A percentile compares a stretch with the other conserved stretches of the same genome.
Evolutionary conservation across 2,329 filamentous ascomycete genomes (phyloP).

Genomic region (Fusarium caatingaense): DNA sequence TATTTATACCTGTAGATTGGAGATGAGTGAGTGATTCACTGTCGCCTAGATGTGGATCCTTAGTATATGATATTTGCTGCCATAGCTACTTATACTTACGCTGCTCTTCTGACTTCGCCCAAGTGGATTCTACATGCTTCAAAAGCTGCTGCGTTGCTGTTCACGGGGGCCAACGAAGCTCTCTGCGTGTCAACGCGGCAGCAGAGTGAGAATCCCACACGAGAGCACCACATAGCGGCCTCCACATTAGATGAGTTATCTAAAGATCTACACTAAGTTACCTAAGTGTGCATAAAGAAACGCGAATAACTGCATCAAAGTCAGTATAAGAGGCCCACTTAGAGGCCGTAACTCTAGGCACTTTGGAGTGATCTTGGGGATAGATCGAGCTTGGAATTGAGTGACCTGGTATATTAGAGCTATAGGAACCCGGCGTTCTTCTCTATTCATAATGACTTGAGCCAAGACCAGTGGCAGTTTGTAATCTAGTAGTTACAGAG

Average conservation of each 20-base stretch:
- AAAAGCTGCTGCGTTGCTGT: slow-evolving; percentile 6
- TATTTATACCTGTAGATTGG: background rate
- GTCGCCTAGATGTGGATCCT: too few relatives aligned
- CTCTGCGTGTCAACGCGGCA: slow-evolving; percentile 6
- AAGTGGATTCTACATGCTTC: background rate
- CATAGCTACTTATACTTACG: background rate
- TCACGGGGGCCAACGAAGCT: background rate
- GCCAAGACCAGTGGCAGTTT: background rate
- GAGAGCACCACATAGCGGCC: background rate
- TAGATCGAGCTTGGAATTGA: slow-evolving; percentile 32
- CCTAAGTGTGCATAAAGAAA: background rate
- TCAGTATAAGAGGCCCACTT: background rate
- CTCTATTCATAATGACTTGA: background rate
- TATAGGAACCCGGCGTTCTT: background rate
- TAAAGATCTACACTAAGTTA: background rate
- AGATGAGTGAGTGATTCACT: background rate
- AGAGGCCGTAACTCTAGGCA: background rate
- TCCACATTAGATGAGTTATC: background rate
- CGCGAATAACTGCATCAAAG: background rate
- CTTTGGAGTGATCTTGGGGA: slow-evolving; percentile 6
- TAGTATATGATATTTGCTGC: background rate
- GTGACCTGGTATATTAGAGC: slow-evolving; percentile 32
- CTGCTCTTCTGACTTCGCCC: background rate
- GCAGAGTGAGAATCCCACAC: background rate
- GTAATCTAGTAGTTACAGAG: background rate